Percentiles rank a stretch among this genome's conserved stretches.
Evolutionary conservation across 208 protist species (phyloP).

Genomic region (Paratrypanosoma confusum): DNA sequence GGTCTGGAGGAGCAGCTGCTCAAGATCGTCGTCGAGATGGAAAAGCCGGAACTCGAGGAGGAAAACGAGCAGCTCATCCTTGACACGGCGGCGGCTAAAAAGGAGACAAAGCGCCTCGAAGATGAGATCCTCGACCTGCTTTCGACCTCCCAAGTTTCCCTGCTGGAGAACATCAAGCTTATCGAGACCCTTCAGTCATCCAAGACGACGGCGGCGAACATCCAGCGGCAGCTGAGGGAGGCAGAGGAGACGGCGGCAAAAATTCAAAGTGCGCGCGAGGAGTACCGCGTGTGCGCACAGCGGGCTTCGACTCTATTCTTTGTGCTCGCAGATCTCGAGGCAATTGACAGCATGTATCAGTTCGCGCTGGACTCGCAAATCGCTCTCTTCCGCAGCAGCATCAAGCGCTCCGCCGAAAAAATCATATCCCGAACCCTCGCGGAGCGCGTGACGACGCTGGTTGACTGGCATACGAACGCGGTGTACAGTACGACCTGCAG

Average conservation of each 20-base stretch:
- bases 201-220: constrained; percentile 93
- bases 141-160: constrained; percentile 81
- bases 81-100: constrained; percentile 87
- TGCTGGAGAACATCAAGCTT: constrained; percentile 96
- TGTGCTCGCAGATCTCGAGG: constrained; percentile 93
- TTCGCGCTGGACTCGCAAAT: constrained; percentile 98
- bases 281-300: constrained; percentile 92
- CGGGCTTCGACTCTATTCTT: constrained; percentile 98
- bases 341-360: constrained; percentile 99
- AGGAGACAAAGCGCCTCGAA: constrained; percentile 95
- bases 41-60: constrained; percentile 96
- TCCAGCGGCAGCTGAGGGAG: constrained; percentile 87
- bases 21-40: constrained; percentile 95
- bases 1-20: constrained; percentile 98
- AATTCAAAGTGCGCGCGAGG: constrained; percentile 94
- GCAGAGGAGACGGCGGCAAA: constrained; percentile 92
- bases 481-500: constrained; percentile 98
- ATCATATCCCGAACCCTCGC: constrained; percentile 74
- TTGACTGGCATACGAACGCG: constrained; percentile 94
- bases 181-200: constrained; percentile 96
- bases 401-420: constrained; percentile 89
- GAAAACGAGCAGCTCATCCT: constrained; percentile 96
- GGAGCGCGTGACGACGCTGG: constrained; percentile 92
- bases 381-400: constrained; percentile 92
- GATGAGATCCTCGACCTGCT: constrained; percentile 96